Percentiles rank a stretch among this genome's conserved stretches.
phyloP scores from a whole-genome alignment of 371 early-diverging fungal genomes.

The Rozella allomycis region DNA sequence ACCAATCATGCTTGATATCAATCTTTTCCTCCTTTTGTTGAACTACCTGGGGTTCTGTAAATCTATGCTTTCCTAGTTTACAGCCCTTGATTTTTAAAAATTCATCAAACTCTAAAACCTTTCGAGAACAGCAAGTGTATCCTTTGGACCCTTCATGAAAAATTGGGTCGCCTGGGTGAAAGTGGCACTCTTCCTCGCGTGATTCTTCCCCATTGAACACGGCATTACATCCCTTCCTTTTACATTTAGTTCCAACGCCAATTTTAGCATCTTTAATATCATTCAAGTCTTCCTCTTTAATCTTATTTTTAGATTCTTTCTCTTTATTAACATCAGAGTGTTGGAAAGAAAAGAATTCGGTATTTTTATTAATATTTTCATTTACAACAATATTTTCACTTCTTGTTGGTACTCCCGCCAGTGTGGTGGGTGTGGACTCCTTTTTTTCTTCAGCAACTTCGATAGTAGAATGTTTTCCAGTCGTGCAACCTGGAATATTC shows the following conservation, averaged over 20 bases:
- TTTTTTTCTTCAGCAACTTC: conserved; percentile 9
- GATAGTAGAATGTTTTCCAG: conserved; percentile 35
- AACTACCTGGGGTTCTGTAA: conserved; percentile 15
- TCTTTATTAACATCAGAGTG: neutral
- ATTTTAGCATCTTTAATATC: conserved; percentile 41
- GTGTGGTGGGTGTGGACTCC: neutral
- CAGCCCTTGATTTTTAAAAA: conserved; percentile 84
- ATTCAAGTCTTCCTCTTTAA: conserved; percentile 30
- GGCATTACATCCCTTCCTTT: conserved; percentile 55
- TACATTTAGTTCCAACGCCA: conserved; percentile 52
- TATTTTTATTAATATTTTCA: neutral
- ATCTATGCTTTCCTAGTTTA: conserved; percentile 54
- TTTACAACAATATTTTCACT: neutral
- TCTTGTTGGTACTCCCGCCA: neutral
- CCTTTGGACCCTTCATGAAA: conserved; percentile 63
- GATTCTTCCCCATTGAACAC: conserved; percentile 31
- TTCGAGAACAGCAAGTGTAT: conserved; percentile 63
- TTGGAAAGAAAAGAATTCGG: neutral
- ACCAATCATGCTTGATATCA: conserved; percentile 75
- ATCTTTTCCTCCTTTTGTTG: conserved; percentile 23
- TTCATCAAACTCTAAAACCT: conserved; percentile 90
- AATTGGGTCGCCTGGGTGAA: conserved; percentile 67
- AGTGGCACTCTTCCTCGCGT: conserved; percentile 38
- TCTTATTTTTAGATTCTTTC: conserved; percentile 7
- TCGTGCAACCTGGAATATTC: conserved; percentile 49